Percentiles rank a stretch among this genome's conserved stretches.
These are phyloP conservation scores for Aspergillus ostianus DNA, from an alignment of 495 filamentous ascomycete species.

Conservation along the genomic window DNA sequence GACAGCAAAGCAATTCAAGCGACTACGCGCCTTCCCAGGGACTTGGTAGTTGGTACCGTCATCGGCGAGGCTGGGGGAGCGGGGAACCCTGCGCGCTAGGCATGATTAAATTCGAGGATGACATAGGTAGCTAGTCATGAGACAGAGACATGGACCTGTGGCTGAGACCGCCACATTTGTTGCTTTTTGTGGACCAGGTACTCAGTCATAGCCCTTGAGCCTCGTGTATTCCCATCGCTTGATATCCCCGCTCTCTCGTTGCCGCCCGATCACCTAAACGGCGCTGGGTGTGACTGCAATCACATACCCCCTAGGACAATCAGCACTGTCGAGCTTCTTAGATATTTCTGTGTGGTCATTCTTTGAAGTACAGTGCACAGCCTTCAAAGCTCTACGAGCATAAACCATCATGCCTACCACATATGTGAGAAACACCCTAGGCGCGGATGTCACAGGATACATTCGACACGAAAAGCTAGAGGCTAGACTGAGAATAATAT, in stretches of 20 bases:
- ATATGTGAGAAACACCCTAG: constrained; percentile 8
- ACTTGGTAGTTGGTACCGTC: not conserved
- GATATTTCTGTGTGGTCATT: not conserved
- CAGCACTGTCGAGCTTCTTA: not conserved
- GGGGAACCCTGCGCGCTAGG: too few relatives aligned
- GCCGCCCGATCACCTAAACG: not conserved
- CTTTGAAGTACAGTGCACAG: not conserved
- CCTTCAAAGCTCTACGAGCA: not conserved
- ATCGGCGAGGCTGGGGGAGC: not conserved
- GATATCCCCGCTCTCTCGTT: not conserved
- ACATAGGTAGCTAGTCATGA: too few relatives aligned
- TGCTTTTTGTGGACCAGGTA: not conserved
- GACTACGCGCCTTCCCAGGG: not conserved
- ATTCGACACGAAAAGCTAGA: constrained; percentile 14
- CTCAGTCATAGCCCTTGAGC: not conserved
- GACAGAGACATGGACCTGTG: not conserved
- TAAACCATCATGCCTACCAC: not conserved
- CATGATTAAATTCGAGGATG: too few relatives aligned
- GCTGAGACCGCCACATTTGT: not conserved
- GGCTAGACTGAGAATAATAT: constrained; percentile 4
- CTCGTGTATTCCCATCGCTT: not conserved
- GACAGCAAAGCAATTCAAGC: not conserved
- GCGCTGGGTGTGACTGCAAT: not conserved
- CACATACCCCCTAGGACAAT: not conserved
- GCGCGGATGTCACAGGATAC: constrained; percentile 10